A percentile compares a stretch with the other conserved stretches of the same genome.
Conservation (phyloP, 345 rosid species). For the Dimocarpus longan region DNA sequence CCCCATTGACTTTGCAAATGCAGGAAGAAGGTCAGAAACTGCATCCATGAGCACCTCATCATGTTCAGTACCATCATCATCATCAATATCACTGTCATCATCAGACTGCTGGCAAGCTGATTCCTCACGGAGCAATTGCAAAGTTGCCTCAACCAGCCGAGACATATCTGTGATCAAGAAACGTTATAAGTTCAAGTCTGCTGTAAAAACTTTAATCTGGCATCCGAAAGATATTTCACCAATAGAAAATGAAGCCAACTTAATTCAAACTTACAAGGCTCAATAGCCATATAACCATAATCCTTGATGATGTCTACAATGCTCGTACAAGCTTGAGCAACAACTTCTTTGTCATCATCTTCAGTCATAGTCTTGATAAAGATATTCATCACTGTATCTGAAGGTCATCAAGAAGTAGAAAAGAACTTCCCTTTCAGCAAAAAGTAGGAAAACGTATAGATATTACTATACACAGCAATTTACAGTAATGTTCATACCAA, state of each 20-base stretch:
- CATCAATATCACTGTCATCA: conserved; percentile 80
- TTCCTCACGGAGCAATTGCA: conserved; percentile 76
- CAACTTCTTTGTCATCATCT: conserved; percentile 98
- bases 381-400: conserved; percentile 80
- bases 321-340: conserved; percentile 92
- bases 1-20: conserved; percentile 97
- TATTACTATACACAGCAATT: conserved; percentile 8
- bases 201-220: conserved; percentile 17
- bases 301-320: conserved; percentile 84
- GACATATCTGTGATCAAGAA: conserved; percentile 62
- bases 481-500: conserved; percentile 51
- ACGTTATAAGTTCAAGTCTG: conserved; percentile 23
- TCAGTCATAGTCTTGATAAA: conserved; percentile 82
- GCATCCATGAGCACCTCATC: conserved; percentile 99
- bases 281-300: conserved; percentile 72
- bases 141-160: conserved; percentile 75
- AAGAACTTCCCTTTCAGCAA: conserved; percentile 18
- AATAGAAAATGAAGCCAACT: neutral
- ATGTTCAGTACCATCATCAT: conserved; percentile 71
- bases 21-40: conserved; percentile 97
- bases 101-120: conserved; percentile 83
- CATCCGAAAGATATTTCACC: conserved; percentile 1
- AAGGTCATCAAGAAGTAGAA: conserved; percentile 26
- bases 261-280: conserved; percentile 71
- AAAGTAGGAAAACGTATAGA: conserved; percentile 6